Conservation (phyloP, 257 asterid genomes). For the Nicotiana knightiana region DNA sequence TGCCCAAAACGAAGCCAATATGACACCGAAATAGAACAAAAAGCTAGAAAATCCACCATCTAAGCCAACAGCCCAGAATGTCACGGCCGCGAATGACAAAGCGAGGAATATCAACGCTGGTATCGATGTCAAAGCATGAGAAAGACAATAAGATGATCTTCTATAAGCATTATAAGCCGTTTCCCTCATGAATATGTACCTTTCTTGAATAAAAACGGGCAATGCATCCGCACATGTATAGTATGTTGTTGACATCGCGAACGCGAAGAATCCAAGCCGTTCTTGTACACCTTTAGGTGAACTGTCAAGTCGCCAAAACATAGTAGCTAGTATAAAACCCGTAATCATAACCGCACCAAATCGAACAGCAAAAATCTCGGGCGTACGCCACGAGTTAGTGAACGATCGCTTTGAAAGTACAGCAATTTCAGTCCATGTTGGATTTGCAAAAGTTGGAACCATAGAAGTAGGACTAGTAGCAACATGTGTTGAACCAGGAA, state of each 20-base stretch:
- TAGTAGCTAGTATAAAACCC: conserved; percentile 33
- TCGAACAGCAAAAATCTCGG: conserved; percentile 31
- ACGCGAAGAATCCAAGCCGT: conserved; percentile 30
- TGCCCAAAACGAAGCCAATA: conserved; percentile 39
- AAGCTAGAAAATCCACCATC: conserved; percentile 28
- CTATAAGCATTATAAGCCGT: conserved; percentile 41
- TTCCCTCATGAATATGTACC: conserved; percentile 43
- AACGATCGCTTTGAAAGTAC: conserved; percentile 29
- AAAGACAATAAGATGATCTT: conserved; percentile 27
- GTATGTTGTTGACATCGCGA: conserved; percentile 37
- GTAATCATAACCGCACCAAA: conserved; percentile 36
- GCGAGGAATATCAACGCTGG: conserved; percentile 30
- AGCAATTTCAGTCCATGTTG: conserved; percentile 31
- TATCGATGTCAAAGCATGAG: conserved; percentile 29
- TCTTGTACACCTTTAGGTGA: conserved; percentile 39
- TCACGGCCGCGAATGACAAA: conserved; percentile 21
- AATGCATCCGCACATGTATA: conserved; percentile 39
- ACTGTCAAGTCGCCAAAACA: conserved; percentile 35
- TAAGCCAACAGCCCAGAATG: conserved; percentile 40
- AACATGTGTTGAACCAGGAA: conserved; percentile 26
- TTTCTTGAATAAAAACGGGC: conserved; percentile 31
- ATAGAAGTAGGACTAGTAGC: conserved; percentile 10
- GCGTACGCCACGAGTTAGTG: conserved; percentile 35
- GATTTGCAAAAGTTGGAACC: conserved; percentile 37
- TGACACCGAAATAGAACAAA: conserved; percentile 19